Evolutionary conservation across 305 asterid species (phyloP), one percentile per base, ranked within the genome.

Genomic region (Rubia tinctorum): DNA sequence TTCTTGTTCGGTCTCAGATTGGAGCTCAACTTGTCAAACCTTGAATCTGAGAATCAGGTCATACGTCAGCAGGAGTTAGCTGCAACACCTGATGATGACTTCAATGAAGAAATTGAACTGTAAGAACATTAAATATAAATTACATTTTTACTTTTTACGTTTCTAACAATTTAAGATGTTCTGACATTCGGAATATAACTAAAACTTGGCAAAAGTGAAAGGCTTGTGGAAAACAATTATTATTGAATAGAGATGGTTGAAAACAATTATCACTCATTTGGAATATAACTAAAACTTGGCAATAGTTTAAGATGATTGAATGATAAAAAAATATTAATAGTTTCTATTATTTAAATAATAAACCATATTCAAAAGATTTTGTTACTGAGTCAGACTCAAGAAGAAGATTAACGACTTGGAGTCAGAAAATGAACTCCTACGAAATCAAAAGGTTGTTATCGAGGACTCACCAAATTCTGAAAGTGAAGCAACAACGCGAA

Each of bases 21-120:
- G 79, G 94, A 89, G 82, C 78, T 73, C 80, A 93, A 88, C 80
- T 69, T 91, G 74, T 89, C 97, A 72, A 93, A 88, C 82, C 96
- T 91, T 65, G 98, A 93, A 76, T 86, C 97, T 3, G 98, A 93
- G 89, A 93, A 93, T 84, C 97, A 88, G 87, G 91, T 93, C 83
- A 88, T 93, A 47, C 92, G 98, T 25, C 97, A 93, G 88, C 94
- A 93, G 87, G 96, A 92, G 79, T 86, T 91, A 86, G 92, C 84
- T 74, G 88, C 88, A 74, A 83, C 98, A 66, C 83, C 92, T 49
- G 86, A 86, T 81, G 96, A 91, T 77, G 96, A 87, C 80, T 78
- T 83, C 73, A 80, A 84, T 12, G 96, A 88, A 83, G 94, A 93
- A 87, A 84, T 84, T 83, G 96, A 88, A 82, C 71, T 73, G 98